Conservation (phyloP, 495 filamentous ascomycete species). For the Elasticomyces elasticus region DNA sequence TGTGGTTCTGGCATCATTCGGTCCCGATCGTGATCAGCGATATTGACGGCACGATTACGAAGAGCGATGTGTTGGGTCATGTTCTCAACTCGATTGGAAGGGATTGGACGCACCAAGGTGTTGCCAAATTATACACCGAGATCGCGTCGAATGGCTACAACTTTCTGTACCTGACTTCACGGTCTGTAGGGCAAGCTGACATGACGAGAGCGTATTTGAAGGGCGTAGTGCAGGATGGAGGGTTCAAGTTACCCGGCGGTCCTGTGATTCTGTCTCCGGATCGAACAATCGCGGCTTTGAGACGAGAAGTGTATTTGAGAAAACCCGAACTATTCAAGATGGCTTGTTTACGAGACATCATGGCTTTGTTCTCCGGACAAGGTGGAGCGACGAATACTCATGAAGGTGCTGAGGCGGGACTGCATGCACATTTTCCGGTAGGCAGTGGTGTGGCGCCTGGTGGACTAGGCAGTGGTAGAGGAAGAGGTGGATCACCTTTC, state of each 20-base stretch:
- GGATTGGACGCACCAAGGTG: conserved; percentile 95
- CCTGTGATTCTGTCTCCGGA: conserved; percentile 93
- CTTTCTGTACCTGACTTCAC: conserved; percentile 93
- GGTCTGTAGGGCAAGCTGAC: conserved; percentile 88
- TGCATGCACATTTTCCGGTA: background rate
- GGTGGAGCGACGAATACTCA: conserved; percentile 20
- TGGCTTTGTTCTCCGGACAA: conserved; percentile 55
- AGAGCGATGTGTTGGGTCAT: conserved; percentile 95
- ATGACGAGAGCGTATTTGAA: conserved; percentile 83
- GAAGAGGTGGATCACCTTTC: conserved; percentile 65
- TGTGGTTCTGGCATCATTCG: conserved; percentile 87
- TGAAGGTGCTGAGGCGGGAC: conserved; percentile 9
- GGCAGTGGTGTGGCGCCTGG: background rate
- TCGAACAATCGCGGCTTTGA: conserved; percentile 86
- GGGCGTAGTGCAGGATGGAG: conserved; percentile 74
- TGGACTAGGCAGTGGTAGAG: conserved; percentile 2
- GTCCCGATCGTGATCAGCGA: conserved; percentile 94
- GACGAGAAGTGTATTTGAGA: conserved; percentile 87
- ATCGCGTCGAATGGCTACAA: conserved; percentile 96
- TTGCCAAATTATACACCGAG: conserved; percentile 93
- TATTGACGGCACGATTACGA: conserved; percentile 98
- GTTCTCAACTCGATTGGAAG: conserved; percentile 95
- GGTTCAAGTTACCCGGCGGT: conserved; percentile 71
- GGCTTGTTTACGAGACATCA: conserved; percentile 90
- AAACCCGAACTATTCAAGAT: conserved; percentile 99